These are phyloP conservation scores for Thymus quinquecostatus DNA, from an alignment of 257 asterid species.

Conservation along the genomic window DNA sequence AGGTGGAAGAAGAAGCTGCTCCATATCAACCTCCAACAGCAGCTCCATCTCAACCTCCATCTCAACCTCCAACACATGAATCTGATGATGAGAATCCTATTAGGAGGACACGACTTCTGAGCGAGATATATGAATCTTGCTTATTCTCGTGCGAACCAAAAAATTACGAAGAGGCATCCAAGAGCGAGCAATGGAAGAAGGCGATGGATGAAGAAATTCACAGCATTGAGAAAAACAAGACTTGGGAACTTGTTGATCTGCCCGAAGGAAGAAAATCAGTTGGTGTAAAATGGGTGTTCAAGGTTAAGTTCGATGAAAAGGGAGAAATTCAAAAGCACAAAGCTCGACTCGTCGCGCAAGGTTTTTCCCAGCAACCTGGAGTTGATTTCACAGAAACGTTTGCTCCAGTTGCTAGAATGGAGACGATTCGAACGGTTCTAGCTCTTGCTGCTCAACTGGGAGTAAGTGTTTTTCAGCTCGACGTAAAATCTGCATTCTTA, in stretches of 20 bases:
- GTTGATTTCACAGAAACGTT: background rate
- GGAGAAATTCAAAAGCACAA: no score
- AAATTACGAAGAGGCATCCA: slow-evolving; percentile 1
- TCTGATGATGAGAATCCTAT: slow-evolving; percentile 11
- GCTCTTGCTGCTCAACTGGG: background rate
- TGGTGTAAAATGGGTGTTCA: no score
- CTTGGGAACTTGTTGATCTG: no score
- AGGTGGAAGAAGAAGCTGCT: background rate
- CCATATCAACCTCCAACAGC: no score
- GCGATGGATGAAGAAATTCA: no score
- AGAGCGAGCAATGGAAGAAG: background rate
- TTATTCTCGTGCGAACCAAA: background rate
- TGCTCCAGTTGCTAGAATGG: background rate
- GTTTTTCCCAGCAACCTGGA: background rate
- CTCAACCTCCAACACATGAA: background rate
- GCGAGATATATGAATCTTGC: background rate
- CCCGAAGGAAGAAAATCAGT: no score
- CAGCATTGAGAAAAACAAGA: no score
- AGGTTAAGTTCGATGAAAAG: no score
- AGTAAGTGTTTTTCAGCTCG: background rate
- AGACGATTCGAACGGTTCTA: background rate
- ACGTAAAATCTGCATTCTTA: background rate
- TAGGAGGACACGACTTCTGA: background rate
- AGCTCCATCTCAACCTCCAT: no score
- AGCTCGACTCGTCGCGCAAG: no score